Evolutionary conservation across 768 basidiomycete species (phyloP).

Genomic region (Rhodotorula taiwanensis): DNA sequence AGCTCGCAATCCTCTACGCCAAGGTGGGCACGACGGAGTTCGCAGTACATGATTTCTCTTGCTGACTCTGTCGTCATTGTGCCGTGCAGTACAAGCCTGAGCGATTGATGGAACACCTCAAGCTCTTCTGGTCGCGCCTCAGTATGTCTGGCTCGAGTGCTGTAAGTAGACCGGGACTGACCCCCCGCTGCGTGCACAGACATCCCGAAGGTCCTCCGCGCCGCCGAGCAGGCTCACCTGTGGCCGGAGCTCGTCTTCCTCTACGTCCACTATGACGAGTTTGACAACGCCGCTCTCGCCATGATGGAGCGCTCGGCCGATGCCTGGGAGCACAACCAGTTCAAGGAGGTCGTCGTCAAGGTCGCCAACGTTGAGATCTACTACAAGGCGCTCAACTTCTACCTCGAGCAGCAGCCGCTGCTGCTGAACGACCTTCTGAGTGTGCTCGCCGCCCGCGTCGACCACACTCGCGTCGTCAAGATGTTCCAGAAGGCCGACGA

Average conservation of each 20-base stretch:
- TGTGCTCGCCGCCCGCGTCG: conserved; percentile 86
- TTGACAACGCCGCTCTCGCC: conserved; percentile 93
- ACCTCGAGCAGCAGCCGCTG: conserved; percentile 85
- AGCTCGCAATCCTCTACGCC: conserved; percentile 82
- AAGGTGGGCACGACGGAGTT: conserved; percentile 59
- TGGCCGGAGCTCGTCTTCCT: conserved; percentile 98
- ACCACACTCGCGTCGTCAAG: conserved; percentile 88
- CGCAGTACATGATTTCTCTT: neutral
- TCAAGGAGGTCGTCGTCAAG: conserved; percentile 95
- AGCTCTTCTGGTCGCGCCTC: conserved; percentile 62
- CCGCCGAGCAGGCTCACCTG: conserved; percentile 89
- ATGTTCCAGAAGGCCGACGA: conserved; percentile 90
- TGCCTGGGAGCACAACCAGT: conserved; percentile 99
- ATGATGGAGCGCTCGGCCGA: conserved; percentile 99
- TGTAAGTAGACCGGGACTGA: neutral
- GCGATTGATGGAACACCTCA: conserved; percentile 82
- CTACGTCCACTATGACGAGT: conserved; percentile 97
- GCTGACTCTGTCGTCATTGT: neutral
- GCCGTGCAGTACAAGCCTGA: conserved; percentile 37
- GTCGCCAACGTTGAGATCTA: conserved; percentile 98
- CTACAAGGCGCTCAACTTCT: conserved; percentile 90
- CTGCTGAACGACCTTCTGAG: conserved; percentile 87
- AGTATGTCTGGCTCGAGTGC: conserved; percentile 7
- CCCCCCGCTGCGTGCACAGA: conserved; percentile 48
- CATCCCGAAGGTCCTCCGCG: conserved; percentile 97